Base-by-base conservation (phyloP, 129 eudicot genomes). In the Tagetes erecta region DNA sequence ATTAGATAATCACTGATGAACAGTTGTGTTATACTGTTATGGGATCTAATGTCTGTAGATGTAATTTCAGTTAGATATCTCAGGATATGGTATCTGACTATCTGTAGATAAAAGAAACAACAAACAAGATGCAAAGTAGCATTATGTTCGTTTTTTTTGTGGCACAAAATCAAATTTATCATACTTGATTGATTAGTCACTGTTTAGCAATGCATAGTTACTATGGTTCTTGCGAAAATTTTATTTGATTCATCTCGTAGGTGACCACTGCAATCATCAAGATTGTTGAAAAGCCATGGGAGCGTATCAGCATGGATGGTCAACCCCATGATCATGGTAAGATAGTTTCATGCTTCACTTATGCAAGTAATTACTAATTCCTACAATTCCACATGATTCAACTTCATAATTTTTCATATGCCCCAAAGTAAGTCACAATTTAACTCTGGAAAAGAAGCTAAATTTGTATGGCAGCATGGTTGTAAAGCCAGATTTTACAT, bases 251-350 rank as follows among this genome's bases (percentile, higher is more conserved):
- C 42, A 42, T 7, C 47, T 31, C 77, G 77, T 71, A 94, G 98
- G 98, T 94, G 58, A 86, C 96, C 12, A 71, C 89, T 59, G 96
- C 97, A 66, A 86, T 83, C 53, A 71, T 94, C 83, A 88, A 83
- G 51, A 86, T 94, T 69, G 87, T 82, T 1, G 97, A 94, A 80
- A 94, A 94, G 84, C 96, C 96, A 63, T 94, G 99, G 99, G 92
- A 90, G 82, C 96, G 96, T 39, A 76, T 85, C 57, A 55, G 14
- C 74, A 68, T 94, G 64, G 78, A 87, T 66, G 99, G 96, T 49
- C 93, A 94, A 78, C 91, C 87, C 55, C 97, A 94, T 68, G 31
- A 85, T 12, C 99, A 94, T 74, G 99, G 99, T 92, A 67, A 72
- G 92, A 77, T 27, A 45, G 14, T 76, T 78, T 36, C 56, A 31